phyloP scores from a whole-genome alignment of 805 yeast genomes.

The Yarrowia sp. region DNA sequence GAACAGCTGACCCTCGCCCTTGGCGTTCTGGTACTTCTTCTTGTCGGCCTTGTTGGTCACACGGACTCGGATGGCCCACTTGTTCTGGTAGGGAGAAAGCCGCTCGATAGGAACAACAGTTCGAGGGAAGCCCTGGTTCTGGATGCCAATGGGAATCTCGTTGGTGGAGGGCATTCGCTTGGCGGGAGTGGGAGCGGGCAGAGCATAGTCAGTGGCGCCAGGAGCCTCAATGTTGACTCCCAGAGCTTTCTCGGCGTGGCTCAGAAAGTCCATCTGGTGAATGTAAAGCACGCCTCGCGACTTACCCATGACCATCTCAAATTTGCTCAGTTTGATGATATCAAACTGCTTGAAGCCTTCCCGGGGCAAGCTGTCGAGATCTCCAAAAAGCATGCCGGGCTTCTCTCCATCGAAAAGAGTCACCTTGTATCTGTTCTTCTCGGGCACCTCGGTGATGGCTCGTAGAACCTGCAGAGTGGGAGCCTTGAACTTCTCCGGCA shows the following conservation, averaged over 20 bases:
- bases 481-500: neutral
- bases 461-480: neutral
- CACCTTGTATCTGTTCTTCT: neutral
- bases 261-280: neutral
- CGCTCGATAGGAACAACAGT: constrained; percentile 74
- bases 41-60: constrained; percentile 85
- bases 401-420: neutral
- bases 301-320: constrained; percentile 7
- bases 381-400: neutral
- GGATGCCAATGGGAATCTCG: constrained; percentile 6
- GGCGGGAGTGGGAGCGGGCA: neutral
- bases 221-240: neutral
- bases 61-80: constrained; percentile 92
- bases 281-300: constrained; percentile 12
- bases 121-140: constrained; percentile 31
- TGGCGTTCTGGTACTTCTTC: constrained; percentile 80
- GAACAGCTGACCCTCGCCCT: constrained; percentile 88
- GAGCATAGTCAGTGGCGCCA: neutral
- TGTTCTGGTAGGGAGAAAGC: constrained; percentile 84
- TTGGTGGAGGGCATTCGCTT: constrained; percentile 16
- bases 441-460: neutral
- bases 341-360: neutral
- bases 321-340: neutral
- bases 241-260: constrained; percentile 14
- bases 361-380: neutral